Evolutionary conservation across 2,329 filamentous ascomycete species (phyloP).

Genomic region (Amesomyces nigricolor): DNA sequence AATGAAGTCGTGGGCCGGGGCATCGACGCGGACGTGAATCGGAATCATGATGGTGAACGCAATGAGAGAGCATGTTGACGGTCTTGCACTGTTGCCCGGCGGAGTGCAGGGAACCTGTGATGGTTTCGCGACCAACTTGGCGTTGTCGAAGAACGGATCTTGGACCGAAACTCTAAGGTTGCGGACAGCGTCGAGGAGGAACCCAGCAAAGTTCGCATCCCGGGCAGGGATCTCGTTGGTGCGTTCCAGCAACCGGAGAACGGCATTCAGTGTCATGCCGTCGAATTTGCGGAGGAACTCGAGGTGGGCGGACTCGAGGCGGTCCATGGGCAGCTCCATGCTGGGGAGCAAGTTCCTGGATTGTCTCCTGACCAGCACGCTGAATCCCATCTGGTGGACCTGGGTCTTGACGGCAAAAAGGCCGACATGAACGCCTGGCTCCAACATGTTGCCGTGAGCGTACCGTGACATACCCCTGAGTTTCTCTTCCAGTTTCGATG

Average conservation of each 20-base stretch:
- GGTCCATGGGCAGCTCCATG: conserved; percentile 46
- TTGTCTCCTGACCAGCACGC: conserved; percentile 54
- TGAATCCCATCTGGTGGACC: conserved; percentile 51
- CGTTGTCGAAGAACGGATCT: conserved; percentile 39
- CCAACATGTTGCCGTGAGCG: conserved; percentile 39
- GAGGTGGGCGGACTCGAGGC: conserved; percentile 50
- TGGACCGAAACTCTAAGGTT: conserved; percentile 35
- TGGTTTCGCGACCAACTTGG: conserved; percentile 36
- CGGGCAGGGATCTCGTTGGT: conserved; percentile 25
- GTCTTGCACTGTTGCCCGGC: conserved; percentile 17
- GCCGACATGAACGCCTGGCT: conserved; percentile 51
- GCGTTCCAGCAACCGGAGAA: conserved; percentile 36
- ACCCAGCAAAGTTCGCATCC: conserved; percentile 18
- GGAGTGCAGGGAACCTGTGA: conserved; percentile 35
- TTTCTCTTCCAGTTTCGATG: conserved; percentile 53
- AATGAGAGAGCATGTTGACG: conserved; percentile 37
- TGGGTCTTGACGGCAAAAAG: conserved; percentile 53
- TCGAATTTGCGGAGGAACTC: conserved; percentile 49
- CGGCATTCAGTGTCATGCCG: conserved; percentile 36
- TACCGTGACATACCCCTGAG: conserved; percentile 61
- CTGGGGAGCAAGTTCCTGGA: conserved; percentile 57
- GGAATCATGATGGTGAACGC: conserved; percentile 57
- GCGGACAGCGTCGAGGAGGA: conserved; percentile 31
- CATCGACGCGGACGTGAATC: conserved; percentile 50
- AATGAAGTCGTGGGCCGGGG: conserved; percentile 51